These are phyloP conservation scores for Beauveria pseudobassiana DNA, from an alignment of 2,329 filamentous ascomycete species.

Conservation along the genomic window DNA sequence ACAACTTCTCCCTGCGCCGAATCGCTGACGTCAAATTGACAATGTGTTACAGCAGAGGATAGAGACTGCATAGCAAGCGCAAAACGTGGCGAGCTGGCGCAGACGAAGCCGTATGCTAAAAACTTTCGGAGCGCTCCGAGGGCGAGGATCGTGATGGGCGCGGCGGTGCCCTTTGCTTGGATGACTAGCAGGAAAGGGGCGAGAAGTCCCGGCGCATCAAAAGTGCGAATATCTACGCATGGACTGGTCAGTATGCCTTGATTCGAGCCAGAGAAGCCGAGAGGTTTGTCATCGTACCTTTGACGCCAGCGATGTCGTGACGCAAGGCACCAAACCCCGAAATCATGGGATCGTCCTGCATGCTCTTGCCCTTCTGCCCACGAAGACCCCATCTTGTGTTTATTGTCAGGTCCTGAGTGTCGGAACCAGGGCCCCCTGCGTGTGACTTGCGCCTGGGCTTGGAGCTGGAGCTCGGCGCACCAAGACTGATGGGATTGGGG, in stretches of 20 bases:
- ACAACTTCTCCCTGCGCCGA: constrained; percentile 93
- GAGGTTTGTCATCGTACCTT: constrained; percentile 43
- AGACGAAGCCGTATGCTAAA: constrained; percentile 88
- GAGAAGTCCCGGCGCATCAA: constrained; percentile 83
- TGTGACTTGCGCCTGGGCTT: constrained; percentile 36
- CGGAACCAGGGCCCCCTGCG: constrained; percentile 30
- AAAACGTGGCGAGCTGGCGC: constrained; percentile 75
- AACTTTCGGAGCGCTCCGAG: constrained; percentile 94
- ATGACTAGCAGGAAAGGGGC: constrained; percentile 96
- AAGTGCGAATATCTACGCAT: constrained; percentile 66
- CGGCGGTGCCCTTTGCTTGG: constrained; percentile 89
- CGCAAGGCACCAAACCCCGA: constrained; percentile 86
- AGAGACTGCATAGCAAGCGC: constrained; percentile 89
- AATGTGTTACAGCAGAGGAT: constrained; percentile 92
- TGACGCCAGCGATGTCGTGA: constrained; percentile 78
- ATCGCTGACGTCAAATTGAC: constrained; percentile 94
- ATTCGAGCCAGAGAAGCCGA: not conserved
- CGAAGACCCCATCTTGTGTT: constrained; percentile 87
- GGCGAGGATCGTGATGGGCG: constrained; percentile 90
- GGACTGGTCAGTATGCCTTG: not conserved
- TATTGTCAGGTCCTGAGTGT: constrained; percentile 47
- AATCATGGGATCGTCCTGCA: constrained; percentile 96
- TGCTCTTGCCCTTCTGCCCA: constrained; percentile 92
- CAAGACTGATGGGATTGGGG: constrained; percentile 49
- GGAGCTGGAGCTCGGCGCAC: constrained; percentile 36